phyloP scores from a whole-genome alignment of 805 yeast species.

The Novakomyces olei region DNA sequence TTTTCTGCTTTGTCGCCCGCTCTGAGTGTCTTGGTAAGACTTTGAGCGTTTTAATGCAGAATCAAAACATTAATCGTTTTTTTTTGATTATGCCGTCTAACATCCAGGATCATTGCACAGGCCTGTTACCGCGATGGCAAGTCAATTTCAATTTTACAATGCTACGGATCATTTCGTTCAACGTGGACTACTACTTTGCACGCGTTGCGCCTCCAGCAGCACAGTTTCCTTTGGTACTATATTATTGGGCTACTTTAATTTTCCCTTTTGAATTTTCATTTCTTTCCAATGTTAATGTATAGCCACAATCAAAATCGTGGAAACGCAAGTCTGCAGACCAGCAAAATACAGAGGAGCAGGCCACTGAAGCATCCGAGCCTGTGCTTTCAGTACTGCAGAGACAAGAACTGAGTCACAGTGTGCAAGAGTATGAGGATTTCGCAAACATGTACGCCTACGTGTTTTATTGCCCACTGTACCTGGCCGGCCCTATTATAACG shows the following conservation, averaged over 20 bases:
- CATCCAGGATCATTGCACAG: constrained; percentile 32
- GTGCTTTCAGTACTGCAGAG: no score
- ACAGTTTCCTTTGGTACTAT: no score
- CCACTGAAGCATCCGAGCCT: no score
- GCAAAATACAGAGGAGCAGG: no score
- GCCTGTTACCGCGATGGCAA: constrained; percentile 82
- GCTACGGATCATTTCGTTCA: constrained; percentile 62
- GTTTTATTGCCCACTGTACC: constrained; percentile 67
- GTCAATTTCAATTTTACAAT: constrained; percentile 82
- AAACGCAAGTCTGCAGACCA: no score
- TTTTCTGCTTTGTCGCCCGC: constrained; percentile 22
- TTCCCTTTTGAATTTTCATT: no score
- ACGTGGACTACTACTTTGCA: constrained; percentile 39
- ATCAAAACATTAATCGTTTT: not conserved
- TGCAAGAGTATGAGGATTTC: constrained; percentile 36
- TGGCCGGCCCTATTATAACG: constrained; percentile 88
- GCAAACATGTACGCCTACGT: constrained; percentile 52
- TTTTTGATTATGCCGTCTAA: not conserved
- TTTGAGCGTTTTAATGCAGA: not conserved
- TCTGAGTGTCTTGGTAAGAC: constrained; percentile 27
- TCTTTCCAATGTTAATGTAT: no score
- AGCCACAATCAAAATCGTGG: no score
- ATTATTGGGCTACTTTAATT: no score
- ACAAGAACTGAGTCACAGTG: no score
- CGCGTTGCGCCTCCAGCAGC: no score